Conservation (phyloP, 2,329 filamentous ascomycete species). For the Colletotrichum godetiae region DNA sequence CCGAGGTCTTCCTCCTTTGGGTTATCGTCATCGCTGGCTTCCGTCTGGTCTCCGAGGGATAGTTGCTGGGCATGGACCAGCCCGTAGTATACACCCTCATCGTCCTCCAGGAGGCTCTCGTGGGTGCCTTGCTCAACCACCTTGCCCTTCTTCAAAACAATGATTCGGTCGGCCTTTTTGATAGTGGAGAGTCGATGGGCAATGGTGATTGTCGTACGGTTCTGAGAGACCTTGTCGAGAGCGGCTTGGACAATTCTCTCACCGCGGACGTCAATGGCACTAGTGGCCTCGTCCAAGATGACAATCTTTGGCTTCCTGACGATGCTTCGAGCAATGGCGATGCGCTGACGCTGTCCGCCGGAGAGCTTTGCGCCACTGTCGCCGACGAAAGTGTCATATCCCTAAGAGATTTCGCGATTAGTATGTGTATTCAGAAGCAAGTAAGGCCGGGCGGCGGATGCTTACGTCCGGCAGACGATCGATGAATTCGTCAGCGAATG, state of each 20-base stretch:
- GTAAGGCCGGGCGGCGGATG: slow-evolving; percentile 21
- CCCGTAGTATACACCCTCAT: slow-evolving; percentile 73
- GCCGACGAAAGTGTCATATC: slow-evolving; percentile 76
- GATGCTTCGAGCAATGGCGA: slow-evolving; percentile 82
- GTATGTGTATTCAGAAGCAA: too few relatives aligned
- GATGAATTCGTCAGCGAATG: slow-evolving; percentile 78
- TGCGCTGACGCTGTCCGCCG: slow-evolving; percentile 86
- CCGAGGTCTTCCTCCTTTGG: slow-evolving; percentile 53
- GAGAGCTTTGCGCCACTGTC: slow-evolving; percentile 75
- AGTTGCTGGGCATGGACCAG: slow-evolving; percentile 74
- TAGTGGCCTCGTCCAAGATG: slow-evolving; percentile 83
- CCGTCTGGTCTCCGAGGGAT: slow-evolving; percentile 60
- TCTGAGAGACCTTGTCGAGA: slow-evolving; percentile 69
- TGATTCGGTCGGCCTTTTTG: slow-evolving; percentile 81
- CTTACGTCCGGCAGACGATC: slow-evolving; percentile 67
- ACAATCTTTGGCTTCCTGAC: slow-evolving; percentile 77
- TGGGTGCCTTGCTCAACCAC: slow-evolving; percentile 83
- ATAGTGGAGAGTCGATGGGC: slow-evolving; percentile 82
- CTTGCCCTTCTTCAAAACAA: slow-evolving; percentile 78
- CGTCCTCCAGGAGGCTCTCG: slow-evolving; percentile 71
- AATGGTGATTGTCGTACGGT: slow-evolving; percentile 78
- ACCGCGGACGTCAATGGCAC: slow-evolving; percentile 67
- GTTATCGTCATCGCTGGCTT: slow-evolving; percentile 47
- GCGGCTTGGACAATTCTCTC: slow-evolving; percentile 73
- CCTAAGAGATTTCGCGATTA: slow-evolving; percentile 49